phyloP scores from a whole-genome alignment of 2,329 filamentous ascomycete genomes.

The Fusarium sp. region DNA sequence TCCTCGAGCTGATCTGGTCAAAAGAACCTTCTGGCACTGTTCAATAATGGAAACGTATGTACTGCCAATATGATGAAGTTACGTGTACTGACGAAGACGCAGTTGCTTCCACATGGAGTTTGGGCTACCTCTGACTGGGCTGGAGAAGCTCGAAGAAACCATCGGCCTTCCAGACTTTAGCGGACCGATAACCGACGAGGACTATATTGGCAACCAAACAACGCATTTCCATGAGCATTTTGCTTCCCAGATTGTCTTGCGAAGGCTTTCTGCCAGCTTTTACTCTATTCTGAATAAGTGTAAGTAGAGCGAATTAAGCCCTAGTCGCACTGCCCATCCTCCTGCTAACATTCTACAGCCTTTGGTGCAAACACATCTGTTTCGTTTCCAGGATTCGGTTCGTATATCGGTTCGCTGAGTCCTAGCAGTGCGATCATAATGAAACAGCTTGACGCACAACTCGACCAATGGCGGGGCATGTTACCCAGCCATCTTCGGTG shows the following conservation, averaged over 20 bases:
- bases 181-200: slow-evolving; percentile 62
- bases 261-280: slow-evolving; percentile 67
- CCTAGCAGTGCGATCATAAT: slow-evolving; percentile 55
- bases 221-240: slow-evolving; percentile 72
- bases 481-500: slow-evolving; percentile 70
- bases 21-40: slow-evolving; percentile 50
- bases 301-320: slow-evolving; percentile 53
- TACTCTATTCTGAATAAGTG: slow-evolving; percentile 67
- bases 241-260: slow-evolving; percentile 71
- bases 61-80: not conserved
- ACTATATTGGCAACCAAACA: slow-evolving; percentile 64
- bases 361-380: slow-evolving; percentile 36
- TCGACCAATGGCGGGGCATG: slow-evolving; percentile 71
- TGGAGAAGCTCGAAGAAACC: slow-evolving; percentile 67
- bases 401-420: slow-evolving; percentile 32
- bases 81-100: slow-evolving; percentile 27
- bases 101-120: slow-evolving; percentile 72
- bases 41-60: slow-evolving; percentile 50
- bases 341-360: slow-evolving; percentile 34
- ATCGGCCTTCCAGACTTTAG: slow-evolving; percentile 70
- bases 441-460: slow-evolving; percentile 66
- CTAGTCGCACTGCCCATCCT: not conserved
- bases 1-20: slow-evolving; percentile 46
- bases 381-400: slow-evolving; percentile 36
- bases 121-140: slow-evolving; percentile 69